phyloP scores from a whole-genome alignment of 1,284 basidiomycete genomes.

The Heterobasidion occidentale region DNA sequence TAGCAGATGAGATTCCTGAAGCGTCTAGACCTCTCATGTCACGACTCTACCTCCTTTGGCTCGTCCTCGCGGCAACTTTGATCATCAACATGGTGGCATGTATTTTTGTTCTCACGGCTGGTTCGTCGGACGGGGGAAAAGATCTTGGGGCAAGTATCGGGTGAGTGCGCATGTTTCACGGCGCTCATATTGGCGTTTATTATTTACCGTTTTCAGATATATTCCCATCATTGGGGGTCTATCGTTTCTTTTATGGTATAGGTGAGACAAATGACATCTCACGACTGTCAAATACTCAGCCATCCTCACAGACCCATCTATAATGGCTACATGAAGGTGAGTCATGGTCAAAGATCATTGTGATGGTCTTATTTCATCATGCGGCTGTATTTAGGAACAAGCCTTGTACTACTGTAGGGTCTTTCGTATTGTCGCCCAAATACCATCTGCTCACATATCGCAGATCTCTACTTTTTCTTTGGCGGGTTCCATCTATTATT shows the following conservation, averaged over 20 bases:
- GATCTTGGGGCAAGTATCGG: conserved; percentile 78
- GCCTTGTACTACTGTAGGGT: conserved; percentile 74
- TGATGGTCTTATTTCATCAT: background rate
- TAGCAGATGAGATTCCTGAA: conserved; percentile 83
- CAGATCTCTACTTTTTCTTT: conserved; percentile 95
- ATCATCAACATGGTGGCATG: conserved; percentile 89
- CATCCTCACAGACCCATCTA: conserved; percentile 71
- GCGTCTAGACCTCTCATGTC: conserved; percentile 74
- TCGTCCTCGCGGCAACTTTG: conserved; percentile 72
- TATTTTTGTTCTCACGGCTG: conserved; percentile 78
- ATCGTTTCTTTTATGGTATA: conserved; percentile 91
- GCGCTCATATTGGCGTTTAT: background rate
- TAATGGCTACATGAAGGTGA: conserved; percentile 93
- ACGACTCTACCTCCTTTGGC: conserved; percentile 84
- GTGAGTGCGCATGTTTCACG: conserved; percentile 33
- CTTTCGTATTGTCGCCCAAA: background rate
- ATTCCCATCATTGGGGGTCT: conserved; percentile 72
- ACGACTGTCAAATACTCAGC: conserved; percentile 5
- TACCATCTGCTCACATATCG: conserved; percentile 24
- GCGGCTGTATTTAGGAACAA: conserved; percentile 54
- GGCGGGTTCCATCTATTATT: conserved; percentile 89
- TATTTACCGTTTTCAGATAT: conserved; percentile 46
- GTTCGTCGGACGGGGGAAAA: conserved; percentile 69
- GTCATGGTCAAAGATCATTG: conserved; percentile 13
- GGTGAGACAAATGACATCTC: conserved; percentile 34